These are phyloP conservation scores for Podospora pseudoanserina DNA, from an alignment of 495 filamentous ascomycete species.

Conservation along the genomic window DNA sequence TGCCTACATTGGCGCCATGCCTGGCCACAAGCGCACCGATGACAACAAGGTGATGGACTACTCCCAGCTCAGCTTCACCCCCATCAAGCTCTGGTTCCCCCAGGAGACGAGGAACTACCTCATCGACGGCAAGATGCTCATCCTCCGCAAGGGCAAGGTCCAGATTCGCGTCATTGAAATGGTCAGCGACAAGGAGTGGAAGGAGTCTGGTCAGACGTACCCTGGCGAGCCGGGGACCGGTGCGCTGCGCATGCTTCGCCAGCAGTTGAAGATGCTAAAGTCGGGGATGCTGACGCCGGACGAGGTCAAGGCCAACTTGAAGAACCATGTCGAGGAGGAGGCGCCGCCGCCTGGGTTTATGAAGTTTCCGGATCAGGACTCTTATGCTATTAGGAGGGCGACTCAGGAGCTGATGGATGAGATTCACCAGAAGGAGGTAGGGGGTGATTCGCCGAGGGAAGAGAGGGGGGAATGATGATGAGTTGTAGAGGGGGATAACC, in stretches of 20 bases:
- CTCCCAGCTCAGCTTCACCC: conserved; percentile 56
- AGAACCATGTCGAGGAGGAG: conserved; percentile 42
- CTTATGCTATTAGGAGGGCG: conserved; percentile 6
- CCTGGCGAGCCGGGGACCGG: conserved; percentile 43
- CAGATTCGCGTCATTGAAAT: conserved; percentile 71
- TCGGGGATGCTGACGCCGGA: background rate
- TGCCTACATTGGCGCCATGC: conserved; percentile 61
- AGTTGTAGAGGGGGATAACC: background rate
- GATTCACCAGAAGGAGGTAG: conserved; percentile 12
- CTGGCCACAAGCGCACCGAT: conserved; percentile 36
- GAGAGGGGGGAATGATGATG: background rate
- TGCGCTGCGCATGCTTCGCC: conserved; percentile 30
- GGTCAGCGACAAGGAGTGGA: conserved; percentile 67
- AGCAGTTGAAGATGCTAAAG: conserved; percentile 22
- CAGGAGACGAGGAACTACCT: conserved; percentile 59
- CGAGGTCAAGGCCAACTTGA: conserved; percentile 21
- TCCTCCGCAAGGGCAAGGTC: conserved; percentile 76
- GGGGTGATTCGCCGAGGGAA: too few relatives aligned
- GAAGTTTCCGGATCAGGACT: conserved; percentile 27
- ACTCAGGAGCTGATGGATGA: conserved; percentile 21
- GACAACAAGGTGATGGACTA: conserved; percentile 46
- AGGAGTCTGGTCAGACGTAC: conserved; percentile 39
- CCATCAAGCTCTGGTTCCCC: conserved; percentile 55
- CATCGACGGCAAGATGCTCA: conserved; percentile 58
- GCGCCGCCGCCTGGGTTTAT: conserved; percentile 9